Percentiles rank a stretch among this genome's conserved stretches.
Conservation (phyloP, 2,329 filamentous ascomycete genomes). For the Talaromyces sp. region DNA sequence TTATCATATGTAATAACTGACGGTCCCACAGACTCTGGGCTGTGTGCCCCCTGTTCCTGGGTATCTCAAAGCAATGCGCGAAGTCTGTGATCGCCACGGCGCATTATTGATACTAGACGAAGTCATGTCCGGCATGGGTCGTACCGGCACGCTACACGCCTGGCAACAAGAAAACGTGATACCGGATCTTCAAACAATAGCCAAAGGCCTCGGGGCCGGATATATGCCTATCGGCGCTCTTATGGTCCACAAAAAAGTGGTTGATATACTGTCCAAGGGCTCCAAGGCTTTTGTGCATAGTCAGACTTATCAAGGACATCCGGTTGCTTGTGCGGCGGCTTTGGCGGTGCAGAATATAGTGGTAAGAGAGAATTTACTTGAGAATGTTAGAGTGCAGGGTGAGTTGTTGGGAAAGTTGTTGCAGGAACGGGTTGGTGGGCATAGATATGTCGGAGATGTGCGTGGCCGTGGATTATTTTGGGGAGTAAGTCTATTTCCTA, state of each 20-base stretch:
- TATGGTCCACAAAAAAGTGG: constrained; percentile 50
- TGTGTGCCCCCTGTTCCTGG: constrained; percentile 62
- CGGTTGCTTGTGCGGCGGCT: constrained; percentile 55
- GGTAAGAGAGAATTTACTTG: constrained; percentile 39
- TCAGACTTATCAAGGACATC: constrained; percentile 60
- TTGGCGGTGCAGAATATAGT: constrained; percentile 54
- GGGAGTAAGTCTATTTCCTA: background rate
- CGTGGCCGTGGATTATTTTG: constrained; percentile 11
- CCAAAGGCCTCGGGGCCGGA: constrained; percentile 58
- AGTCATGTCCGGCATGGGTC: constrained; percentile 66
- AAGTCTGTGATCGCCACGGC: constrained; percentile 65
- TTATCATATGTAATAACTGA: background rate
- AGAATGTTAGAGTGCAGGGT: constrained; percentile 17
- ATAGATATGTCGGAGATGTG: constrained; percentile 50
- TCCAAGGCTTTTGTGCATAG: constrained; percentile 54
- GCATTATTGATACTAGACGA: constrained; percentile 73
- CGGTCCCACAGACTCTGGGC: constrained; percentile 50
- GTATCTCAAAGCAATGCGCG: constrained; percentile 63
- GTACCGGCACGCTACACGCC: constrained; percentile 57
- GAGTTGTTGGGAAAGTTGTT: constrained; percentile 1
- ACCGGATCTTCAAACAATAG: constrained; percentile 59
- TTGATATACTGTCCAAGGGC: constrained; percentile 47
- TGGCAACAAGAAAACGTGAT: constrained; percentile 57
- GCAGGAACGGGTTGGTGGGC: constrained; percentile 32
- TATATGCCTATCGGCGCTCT: constrained; percentile 55